Evolutionary conservation across 106 monocot genomes (phyloP).

Genomic region (Dendrobium huoshanense): DNA sequence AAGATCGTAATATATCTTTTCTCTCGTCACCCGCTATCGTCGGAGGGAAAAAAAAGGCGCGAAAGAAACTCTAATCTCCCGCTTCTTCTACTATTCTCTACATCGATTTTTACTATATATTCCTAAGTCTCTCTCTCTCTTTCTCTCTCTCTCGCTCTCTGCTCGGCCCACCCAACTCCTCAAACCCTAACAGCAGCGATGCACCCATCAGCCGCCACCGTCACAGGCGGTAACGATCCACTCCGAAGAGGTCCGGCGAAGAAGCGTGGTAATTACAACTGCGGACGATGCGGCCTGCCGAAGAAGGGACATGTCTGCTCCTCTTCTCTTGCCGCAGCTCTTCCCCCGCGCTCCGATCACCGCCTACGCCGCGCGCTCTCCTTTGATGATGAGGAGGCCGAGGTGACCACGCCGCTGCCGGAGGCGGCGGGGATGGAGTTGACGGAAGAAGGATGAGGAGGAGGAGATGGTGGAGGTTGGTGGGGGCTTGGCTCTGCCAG

Average conservation of each 20-base stretch:
- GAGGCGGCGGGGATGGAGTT: conserved; percentile 1
- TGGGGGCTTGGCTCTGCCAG: conserved; percentile 21
- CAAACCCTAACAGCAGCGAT: conserved; percentile 10
- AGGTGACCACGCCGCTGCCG: neutral
- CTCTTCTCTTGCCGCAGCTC: conserved; percentile 12
- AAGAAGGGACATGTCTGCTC: conserved; percentile 92
- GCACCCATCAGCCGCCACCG: conserved; percentile 12
- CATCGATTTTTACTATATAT: conserved; percentile 5
- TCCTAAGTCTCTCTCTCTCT: neutral
- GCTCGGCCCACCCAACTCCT: neutral
- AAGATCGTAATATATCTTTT: neutral
- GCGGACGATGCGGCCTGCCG: conserved; percentile 90
- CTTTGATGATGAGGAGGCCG: conserved; percentile 26
- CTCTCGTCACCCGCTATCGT: neutral
- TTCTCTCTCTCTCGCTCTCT: neutral
- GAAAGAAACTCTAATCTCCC: conserved; percentile 27
- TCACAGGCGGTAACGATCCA: too few species aligned
- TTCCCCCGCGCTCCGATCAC: conserved; percentile 36
- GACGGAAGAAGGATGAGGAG: conserved; percentile 13
- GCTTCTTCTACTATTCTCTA: conserved; percentile 1
- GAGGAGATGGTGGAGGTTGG: conserved; percentile 29
- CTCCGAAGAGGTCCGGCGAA: conserved; percentile 24
- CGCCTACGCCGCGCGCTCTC: conserved; percentile 57
- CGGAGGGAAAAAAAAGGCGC: conserved; percentile 17
- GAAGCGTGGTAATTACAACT: conserved; percentile 94